phyloP scores from a whole-genome alignment of 345 rosid genomes.

The Citrus hindsii region DNA sequence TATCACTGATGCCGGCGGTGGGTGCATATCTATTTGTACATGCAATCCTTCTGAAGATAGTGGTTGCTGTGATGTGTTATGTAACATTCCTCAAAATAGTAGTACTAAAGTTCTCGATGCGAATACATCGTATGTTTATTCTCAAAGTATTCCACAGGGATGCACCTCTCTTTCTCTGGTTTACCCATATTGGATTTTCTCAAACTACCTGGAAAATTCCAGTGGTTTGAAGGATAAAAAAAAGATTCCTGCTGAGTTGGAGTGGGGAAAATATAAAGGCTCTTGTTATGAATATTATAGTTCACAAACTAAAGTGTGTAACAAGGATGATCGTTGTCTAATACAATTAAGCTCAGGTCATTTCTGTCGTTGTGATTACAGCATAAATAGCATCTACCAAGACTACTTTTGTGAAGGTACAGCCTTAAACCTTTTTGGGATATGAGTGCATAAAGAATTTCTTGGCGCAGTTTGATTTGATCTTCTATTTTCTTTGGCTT shows the following conservation, averaged over 20 bases:
- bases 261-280: not conserved
- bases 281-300: not conserved
- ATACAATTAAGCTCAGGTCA: not conserved
- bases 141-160: not conserved
- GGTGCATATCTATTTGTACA: not conserved
- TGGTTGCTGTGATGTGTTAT: not conserved
- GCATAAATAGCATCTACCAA: fast-evolving
- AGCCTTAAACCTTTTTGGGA: too few relatives aligned
- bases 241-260: not conserved
- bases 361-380: not conserved
- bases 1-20: not conserved
- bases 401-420: not conserved
- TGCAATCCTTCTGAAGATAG: not conserved
- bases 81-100: not conserved
- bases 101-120: not conserved
- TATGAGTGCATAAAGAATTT: too few relatives aligned
- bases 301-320: not conserved
- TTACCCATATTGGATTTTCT: fast-evolving
- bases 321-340: not conserved
- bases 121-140: not conserved
- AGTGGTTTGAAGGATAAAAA: not conserved
- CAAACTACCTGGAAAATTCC: not conserved
- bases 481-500: not conserved
- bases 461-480: not conserved
- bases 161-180: not conserved